A percentile compares a stretch with the other conserved stretches of the same genome.
Evolutionary conservation across 1,284 basidiomycete genomes (phyloP).

Genomic region (Apiotrichum veenhuisii): DNA sequence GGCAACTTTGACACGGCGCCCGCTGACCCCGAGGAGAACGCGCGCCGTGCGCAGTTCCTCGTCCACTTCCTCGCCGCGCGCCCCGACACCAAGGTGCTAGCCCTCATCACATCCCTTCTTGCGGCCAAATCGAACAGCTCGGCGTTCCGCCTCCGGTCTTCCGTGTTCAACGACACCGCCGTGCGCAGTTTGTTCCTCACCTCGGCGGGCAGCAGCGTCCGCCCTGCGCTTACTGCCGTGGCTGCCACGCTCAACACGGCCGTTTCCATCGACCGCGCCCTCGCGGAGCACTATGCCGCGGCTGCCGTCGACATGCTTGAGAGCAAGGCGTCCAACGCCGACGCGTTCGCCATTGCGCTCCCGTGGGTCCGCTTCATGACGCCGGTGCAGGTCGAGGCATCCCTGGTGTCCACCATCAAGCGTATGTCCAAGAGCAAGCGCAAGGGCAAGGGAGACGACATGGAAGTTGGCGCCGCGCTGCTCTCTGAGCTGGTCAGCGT

Average conservation of each 20-base stretch:
- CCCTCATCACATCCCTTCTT: background rate
- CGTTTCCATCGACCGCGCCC: conserved; percentile 15
- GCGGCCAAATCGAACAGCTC: background rate
- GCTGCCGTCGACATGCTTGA: conserved; percentile 18
- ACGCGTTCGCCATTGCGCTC: conserved; percentile 15
- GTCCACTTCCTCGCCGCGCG: conserved; percentile 17
- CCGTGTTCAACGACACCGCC: conserved; percentile 19
- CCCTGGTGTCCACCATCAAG: conserved; percentile 8
- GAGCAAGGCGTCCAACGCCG: conserved; percentile 19
- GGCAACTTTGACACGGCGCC: conserved; percentile 5
- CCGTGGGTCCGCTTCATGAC: conserved; percentile 37
- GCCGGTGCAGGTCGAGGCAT: conserved; percentile 14
- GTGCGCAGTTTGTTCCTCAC: conserved; percentile 19
- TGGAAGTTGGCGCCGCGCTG: background rate
- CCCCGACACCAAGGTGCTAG: background rate
- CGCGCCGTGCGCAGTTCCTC: conserved; percentile 23
- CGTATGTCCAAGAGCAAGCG: conserved; percentile 6
- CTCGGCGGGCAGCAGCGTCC: conserved; percentile 6
- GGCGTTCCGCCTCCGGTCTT: conserved; percentile 9
- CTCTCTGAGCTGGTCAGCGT: conserved; percentile 11
- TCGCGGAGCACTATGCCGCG: conserved; percentile 28
- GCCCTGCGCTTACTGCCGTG: background rate
- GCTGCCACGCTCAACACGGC: background rate
- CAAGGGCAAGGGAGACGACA: background rate
- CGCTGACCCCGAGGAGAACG: conserved; percentile 9